These are phyloP conservation scores for Meyerozyma sp. DNA, from an alignment of 1,139 yeast genomes.

Conservation along the genomic window DNA sequence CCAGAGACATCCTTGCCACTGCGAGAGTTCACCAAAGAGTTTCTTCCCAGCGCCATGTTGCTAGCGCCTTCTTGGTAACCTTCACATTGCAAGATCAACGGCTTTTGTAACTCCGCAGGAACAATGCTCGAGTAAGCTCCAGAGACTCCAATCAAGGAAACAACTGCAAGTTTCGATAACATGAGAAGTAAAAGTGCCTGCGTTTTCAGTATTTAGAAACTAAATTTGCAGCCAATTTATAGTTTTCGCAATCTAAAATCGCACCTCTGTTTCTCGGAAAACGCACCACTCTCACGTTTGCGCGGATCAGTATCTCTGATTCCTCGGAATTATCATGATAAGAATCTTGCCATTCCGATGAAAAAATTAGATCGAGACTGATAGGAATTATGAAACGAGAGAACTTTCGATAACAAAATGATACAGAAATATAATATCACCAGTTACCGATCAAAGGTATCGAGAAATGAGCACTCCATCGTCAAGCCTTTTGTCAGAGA, in stretches of 20 bases:
- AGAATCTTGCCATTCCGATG: neutral
- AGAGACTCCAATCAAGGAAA: neutral
- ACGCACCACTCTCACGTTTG: neutral
- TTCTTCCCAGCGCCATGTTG: neutral
- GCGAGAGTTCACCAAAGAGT: slow-evolving; percentile 3
- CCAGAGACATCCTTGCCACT: slow-evolving; percentile 6
- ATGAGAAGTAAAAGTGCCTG: neutral
- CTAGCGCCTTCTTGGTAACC: neutral
- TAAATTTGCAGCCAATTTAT: neutral
- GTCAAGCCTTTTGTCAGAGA: neutral
- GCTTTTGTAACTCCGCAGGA: neutral
- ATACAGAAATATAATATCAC: neutral
- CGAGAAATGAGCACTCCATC: neutral
- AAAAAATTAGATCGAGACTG: neutral
- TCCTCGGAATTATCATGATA: neutral
- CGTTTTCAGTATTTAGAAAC: neutral
- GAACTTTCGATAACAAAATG: neutral
- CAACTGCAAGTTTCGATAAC: neutral
- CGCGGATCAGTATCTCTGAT: neutral
- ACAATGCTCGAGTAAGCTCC: neutral
- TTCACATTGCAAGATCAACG: neutral
- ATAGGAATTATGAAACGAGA: neutral
- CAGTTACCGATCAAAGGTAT: neutral
- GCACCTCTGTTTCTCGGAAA: neutral
- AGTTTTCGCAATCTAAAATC: neutral